These are phyloP conservation scores for Suillus subalutaceus DNA, from an alignment of 768 basidiomycete species.

Conservation along the genomic window DNA sequence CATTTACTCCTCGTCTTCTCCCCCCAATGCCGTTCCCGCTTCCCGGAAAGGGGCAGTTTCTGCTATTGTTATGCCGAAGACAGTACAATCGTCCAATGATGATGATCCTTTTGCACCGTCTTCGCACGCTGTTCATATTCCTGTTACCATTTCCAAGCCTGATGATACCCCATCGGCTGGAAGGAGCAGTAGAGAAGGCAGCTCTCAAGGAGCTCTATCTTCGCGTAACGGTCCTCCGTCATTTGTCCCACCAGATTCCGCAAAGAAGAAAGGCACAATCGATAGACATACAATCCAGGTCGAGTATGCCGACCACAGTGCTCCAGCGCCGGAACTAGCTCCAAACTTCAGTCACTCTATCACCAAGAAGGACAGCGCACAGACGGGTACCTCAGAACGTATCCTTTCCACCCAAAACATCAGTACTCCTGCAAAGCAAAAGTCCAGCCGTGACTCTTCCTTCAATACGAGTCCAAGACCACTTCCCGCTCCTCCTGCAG, in stretches of 20 bases:
- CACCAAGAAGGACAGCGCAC: constrained; percentile 22
- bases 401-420: constrained; percentile 17
- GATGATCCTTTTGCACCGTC: constrained; percentile 76
- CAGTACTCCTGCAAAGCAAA: constrained; percentile 23
- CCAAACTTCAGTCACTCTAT: constrained; percentile 22
- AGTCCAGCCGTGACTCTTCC: constrained; percentile 16
- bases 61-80: constrained; percentile 49
- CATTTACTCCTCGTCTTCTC: constrained; percentile 41
- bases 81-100: constrained; percentile 42
- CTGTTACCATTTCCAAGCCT: constrained; percentile 32
- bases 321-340: constrained; percentile 29
- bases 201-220: constrained; percentile 17
- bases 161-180: constrained; percentile 24
- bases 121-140: constrained; percentile 29
- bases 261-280: constrained; percentile 46
- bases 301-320: constrained; percentile 75
- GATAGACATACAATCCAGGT: constrained; percentile 94
- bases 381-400: constrained; percentile 11
- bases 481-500: constrained; percentile 29
- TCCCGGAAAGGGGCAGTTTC: constrained; percentile 42
- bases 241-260: constrained; percentile 40
- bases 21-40: constrained; percentile 36
- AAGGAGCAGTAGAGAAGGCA: constrained; percentile 23
- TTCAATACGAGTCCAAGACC: constrained; percentile 29
- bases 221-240: constrained; percentile 26